A percentile compares a stretch with the other conserved stretches of the same genome.
Evolutionary conservation across 441 rosid species (phyloP).

Genomic region (Euphorbia celastroides): DNA sequence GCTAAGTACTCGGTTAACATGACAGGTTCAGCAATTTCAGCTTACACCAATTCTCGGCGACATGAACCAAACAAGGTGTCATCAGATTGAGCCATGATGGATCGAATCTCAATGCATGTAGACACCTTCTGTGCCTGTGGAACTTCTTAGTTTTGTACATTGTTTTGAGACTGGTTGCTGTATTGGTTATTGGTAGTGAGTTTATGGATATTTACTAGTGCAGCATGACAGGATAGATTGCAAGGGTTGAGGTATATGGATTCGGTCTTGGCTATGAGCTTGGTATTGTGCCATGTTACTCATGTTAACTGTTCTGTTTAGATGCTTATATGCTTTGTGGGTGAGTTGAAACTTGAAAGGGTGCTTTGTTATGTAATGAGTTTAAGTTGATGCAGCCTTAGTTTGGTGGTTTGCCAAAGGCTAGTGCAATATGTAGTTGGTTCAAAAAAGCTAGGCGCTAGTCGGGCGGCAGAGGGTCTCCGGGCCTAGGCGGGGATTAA

Average conservation of each 20-base stretch:
- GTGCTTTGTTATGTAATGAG: too few relatives aligned
- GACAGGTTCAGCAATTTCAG: constrained; percentile 60
- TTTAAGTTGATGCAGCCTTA: too few relatives aligned
- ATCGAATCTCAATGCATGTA: not conserved
- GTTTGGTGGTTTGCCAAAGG: too few relatives aligned
- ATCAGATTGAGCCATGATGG: constrained; percentile 17
- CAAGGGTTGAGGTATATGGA: not conserved
- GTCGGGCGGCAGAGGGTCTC: too few relatives aligned
- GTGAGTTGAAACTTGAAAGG: too few relatives aligned
- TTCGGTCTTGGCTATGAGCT: too few relatives aligned
- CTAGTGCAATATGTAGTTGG: too few relatives aligned
- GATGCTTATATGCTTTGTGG: too few relatives aligned
- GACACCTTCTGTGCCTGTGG: not conserved
- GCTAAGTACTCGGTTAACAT: constrained; percentile 53
- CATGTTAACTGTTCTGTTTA: too few relatives aligned
- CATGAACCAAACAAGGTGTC: constrained; percentile 19
- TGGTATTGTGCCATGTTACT: too few relatives aligned
- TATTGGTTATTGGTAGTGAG: not conserved
- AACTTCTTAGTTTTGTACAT: not conserved
- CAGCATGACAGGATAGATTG: not conserved
- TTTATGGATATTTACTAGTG: not conserved
- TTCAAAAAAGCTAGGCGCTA: too few relatives aligned
- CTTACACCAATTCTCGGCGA: constrained; percentile 31
- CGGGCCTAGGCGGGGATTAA: too few relatives aligned
- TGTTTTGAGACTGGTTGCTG: not conserved